Evolutionary conservation across 306 rosid species (phyloP).

Genomic region (Sicyos edulis): DNA sequence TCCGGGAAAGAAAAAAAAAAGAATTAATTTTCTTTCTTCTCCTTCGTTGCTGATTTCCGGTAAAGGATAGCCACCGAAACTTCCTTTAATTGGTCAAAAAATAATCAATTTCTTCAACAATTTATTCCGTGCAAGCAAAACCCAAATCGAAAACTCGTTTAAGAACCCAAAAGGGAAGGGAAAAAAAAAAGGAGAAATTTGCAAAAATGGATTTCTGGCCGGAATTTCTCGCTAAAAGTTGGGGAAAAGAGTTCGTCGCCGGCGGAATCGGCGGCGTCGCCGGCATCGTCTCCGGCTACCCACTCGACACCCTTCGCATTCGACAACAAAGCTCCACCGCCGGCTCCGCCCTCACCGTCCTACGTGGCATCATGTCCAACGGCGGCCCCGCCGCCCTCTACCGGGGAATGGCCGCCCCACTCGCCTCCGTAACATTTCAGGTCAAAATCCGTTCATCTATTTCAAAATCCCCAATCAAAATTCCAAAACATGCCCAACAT

Average conservation of each 20-base stretch:
- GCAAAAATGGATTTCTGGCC: conserved; percentile 68
- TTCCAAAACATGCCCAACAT: background rate
- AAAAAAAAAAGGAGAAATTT: background rate
- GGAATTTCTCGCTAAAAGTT: conserved; percentile 65
- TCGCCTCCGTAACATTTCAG: conserved; percentile 87
- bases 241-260: conserved; percentile 85
- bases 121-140: conserved; percentile 17
- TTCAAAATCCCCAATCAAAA: background rate
- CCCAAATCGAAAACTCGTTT: background rate
- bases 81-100: background rate
- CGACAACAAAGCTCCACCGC: conserved; percentile 45
- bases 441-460: conserved; percentile 14
- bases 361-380: conserved; percentile 41
- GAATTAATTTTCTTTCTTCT: background rate
- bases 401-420: conserved; percentile 82
- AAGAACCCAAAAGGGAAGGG: background rate
- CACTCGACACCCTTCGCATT: conserved; percentile 70
- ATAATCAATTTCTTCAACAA: background rate
- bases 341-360: conserved; percentile 53
- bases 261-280: conserved; percentile 89
- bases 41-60: background rate
- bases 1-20: background rate
- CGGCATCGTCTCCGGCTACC: conserved; percentile 75
- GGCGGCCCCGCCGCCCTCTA: conserved; percentile 72
- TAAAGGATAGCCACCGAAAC: conserved; percentile 16